Evolutionary conservation across 768 basidiomycete genomes (phyloP).

Genomic region (Macrolepiota dolichaula): DNA sequence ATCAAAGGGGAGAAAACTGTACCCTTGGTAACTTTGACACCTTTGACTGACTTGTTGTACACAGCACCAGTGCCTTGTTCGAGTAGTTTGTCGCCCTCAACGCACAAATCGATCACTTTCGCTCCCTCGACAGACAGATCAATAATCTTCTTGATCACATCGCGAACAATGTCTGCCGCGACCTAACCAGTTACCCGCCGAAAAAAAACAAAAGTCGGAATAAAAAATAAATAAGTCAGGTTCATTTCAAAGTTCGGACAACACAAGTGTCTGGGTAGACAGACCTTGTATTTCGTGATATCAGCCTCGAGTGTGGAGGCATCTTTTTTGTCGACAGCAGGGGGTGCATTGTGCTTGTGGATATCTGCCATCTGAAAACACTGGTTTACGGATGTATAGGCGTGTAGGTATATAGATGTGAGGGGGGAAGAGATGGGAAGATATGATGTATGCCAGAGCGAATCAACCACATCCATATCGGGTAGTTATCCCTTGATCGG

Average conservation of each 20-base stretch:
- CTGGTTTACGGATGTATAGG: neutral
- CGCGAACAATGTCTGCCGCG: slow-evolving; percentile 88
- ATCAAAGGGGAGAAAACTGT: slow-evolving; percentile 21
- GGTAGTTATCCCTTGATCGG: slow-evolving; percentile 7
- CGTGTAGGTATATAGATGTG: neutral
- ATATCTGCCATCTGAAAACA: slow-evolving; percentile 54
- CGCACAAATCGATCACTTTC: slow-evolving; percentile 85
- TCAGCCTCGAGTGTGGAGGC: slow-evolving; percentile 64
- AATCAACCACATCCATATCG: slow-evolving; percentile 20
- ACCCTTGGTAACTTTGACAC: slow-evolving; percentile 88
- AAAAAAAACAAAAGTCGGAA: neutral
- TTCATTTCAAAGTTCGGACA: neutral
- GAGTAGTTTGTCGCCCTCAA: slow-evolving; percentile 91
- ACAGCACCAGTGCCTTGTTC: slow-evolving; percentile 81
- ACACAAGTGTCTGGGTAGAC: slow-evolving; percentile 1
- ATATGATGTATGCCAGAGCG: slow-evolving; percentile 8
- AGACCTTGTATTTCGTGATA: slow-evolving; percentile 86
- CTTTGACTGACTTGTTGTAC: slow-evolving; percentile 89
- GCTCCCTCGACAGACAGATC: slow-evolving; percentile 76
- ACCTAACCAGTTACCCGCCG: slow-evolving; percentile 45
- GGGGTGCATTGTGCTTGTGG: slow-evolving; percentile 41
- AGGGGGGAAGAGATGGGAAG: slow-evolving; percentile 11
- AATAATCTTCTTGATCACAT: slow-evolving; percentile 83
- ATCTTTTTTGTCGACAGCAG: slow-evolving; percentile 46
- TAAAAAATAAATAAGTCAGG: neutral